Base-by-base conservation (phyloP, 495 filamentous ascomycete genomes). In the Penicillium robsamsonii region DNA sequence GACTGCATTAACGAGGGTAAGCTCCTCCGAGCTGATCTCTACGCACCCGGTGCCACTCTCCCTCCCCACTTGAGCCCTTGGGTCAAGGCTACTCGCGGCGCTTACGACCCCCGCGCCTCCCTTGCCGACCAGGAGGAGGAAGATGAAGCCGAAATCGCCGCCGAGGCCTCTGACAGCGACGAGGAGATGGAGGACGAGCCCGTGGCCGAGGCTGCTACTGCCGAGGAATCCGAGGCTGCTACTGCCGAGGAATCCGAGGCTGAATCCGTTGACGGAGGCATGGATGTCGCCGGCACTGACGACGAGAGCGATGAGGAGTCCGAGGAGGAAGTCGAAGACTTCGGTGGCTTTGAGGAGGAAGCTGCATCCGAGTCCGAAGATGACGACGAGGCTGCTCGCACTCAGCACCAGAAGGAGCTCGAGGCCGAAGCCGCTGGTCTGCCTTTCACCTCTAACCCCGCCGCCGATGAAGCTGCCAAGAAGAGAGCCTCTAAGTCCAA, bases 31-130 rank as follows among this genome's bases (percentile, higher is more conserved):
- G 86, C 92, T 12, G 91, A 96, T 68, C 76, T 94, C 2, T 98
- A 98, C 59, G 90, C 84, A 3, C 92, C 95, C 4, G 95, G 94
- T 18, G 88, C 91, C 13, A 84, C 87, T 56, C 79, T 98, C 31
- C 94, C 94, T 15, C 92, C 94, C 5, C 94, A 98, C 80, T 71
- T 98, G 55, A 97, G 92, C 67, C 94, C 94, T 31, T 98, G 95
- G 84, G 92, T 97, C 43, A 93, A 96, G 79, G 77, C 85, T 47
- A 84, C 82, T 46, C 86, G 86, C 63, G 91, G 90, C 50, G 84
- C 80, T 56, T 97, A 97, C 73, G 95, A 97, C 66, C 95, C 94
- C 27, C 93, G 86, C 13, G 75, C 85, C 41, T 84, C 88, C 33
- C 76, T 96, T 40, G 87, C 87, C 42, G 82, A 81, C 49, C 84